Evolutionary conservation across 225 moss, liverwort and hornwort genomes (phyloP), one percentile per base, ranked within the genome.

Genomic region (Rhytidiadelphus loreus): DNA sequence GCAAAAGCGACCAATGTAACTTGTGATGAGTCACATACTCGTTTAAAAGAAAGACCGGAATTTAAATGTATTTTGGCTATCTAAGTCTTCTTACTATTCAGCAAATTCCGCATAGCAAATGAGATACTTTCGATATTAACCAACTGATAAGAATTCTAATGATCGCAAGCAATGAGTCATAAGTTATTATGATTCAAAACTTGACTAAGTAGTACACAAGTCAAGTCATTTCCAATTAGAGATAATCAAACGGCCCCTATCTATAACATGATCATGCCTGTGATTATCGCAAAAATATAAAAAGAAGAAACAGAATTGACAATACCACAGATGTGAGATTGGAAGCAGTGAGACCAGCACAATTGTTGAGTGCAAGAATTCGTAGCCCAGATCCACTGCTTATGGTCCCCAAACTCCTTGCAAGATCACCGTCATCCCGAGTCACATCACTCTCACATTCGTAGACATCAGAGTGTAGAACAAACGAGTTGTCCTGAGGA

Each of bases 361-460:
- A 99, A 90, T 96, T 99, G 92, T 96, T 94, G 15, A 99, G 96
- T 62, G 96, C 97, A 87, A 99, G 92, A 77, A 96, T 92, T 83
- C 94, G 94, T 80, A 99, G 81, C 65, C 96, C 96, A 83, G 92
- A 86, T 83, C 95, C 95, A 83, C 83, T 76, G 86, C 64, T 85
- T 68, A 92, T 72, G 88, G 82, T 90, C 35, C 91, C 91, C 48
- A 94, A 86, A 83, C 68, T 89, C 89, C 91, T 96, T 63, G 89
- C 87, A 84, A 91, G 75, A 87, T 92, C 90, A 83, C 82, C 32
- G 68, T 86, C 82, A 72, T 83, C 86, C 79, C 52, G 86, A 61
- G 44, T 87, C 78, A 85, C 58, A 80, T 90, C 94, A 82, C 89
- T 87, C 81, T 90, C 93, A 86, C 57, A 87, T 55, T 90, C 91